Evolutionary conservation across 225 moss, liverwort and hornwort genomes (phyloP).

Genomic region (Marchantia polymorpha): DNA sequence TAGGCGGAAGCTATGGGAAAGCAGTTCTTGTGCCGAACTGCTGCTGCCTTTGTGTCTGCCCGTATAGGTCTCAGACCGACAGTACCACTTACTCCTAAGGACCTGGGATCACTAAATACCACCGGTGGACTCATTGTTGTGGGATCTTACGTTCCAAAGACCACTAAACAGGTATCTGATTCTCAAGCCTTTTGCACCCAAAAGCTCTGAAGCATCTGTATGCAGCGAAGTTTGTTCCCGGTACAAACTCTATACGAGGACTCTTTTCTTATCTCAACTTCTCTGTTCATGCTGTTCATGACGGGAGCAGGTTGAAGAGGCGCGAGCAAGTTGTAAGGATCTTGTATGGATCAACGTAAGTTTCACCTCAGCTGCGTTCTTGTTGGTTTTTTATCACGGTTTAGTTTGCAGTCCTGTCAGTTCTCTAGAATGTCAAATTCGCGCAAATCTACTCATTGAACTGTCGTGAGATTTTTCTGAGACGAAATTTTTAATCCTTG

Average conservation of each 20-base stretch:
- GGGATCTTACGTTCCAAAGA: slow-evolving; percentile 90
- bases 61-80: slow-evolving; percentile 71
- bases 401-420: not conserved
- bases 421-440: not conserved
- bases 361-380: not conserved
- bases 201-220: not conserved
- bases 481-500: not conserved
- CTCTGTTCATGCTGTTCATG: not conserved
- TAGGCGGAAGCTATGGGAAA: slow-evolving; percentile 88
- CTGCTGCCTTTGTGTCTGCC: slow-evolving; percentile 93
- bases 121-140: slow-evolving; percentile 83
- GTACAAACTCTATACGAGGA: not conserved
- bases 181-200: not conserved
- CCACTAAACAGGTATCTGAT: slow-evolving; percentile 62
- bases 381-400: not conserved
- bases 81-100: slow-evolving; percentile 55
- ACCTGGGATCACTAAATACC: slow-evolving; percentile 55
- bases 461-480: not conserved
- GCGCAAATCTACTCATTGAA: not conserved
- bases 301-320: slow-evolving; percentile 63
- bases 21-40: slow-evolving; percentile 80
- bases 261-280: not conserved
- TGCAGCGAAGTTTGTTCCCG: not conserved
- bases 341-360: slow-evolving; percentile 75
- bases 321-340: slow-evolving; percentile 55